Evolutionary conservation across 208 protist genomes (phyloP), one percentile per base, ranked within the genome.

Genomic region (Borovskyia barvae): DNA sequence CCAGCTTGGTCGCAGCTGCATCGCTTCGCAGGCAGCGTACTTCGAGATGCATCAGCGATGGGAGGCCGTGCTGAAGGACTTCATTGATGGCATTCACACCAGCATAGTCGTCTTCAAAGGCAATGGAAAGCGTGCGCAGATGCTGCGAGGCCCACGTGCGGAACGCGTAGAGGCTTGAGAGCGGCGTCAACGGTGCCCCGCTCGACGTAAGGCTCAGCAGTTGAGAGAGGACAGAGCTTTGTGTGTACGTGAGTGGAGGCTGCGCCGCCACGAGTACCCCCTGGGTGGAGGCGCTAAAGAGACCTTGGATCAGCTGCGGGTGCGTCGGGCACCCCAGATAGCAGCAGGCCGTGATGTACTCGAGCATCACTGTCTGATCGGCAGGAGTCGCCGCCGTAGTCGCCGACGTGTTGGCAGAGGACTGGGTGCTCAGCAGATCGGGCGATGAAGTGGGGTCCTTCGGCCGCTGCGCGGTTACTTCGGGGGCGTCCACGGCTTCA

Each of bases 171-270:
- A 24, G 17, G 30, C 8, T 7, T 37, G 30, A 0, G 26, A 12
- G 12, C 2, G n/a, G n/a, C n/a, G n/a, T 11, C 11, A 20, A 7
- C 2, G 29, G 2, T 2, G n/a, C 30, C 3, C 19, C 17, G 15
- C 2, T 54, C n/a, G 30, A 22, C 8, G 29, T 7, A 5, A 17
- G 30, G 17, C 17, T 15, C 29, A 54, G 17, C 48, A 54, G 48
- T 5, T 33, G 48, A 19, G 35, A 20, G 30, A 54, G 48, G 12
- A 54, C 48, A 6, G 48, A 30, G 48, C n/a, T 22, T 33, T 54
- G 48, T 22, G 28, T 33, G 48, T 54, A 54, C 48, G 48, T 54
- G 7, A 54, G 48, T 33, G 48, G 48, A 28, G 48, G 48, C 48
- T 54, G 30, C 19, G 48, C 40, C 11, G 48, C 48, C 30, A 54